Conservation (phyloP, 352 stramenopile species). For the Thraustochytrium sp. region DNA sequence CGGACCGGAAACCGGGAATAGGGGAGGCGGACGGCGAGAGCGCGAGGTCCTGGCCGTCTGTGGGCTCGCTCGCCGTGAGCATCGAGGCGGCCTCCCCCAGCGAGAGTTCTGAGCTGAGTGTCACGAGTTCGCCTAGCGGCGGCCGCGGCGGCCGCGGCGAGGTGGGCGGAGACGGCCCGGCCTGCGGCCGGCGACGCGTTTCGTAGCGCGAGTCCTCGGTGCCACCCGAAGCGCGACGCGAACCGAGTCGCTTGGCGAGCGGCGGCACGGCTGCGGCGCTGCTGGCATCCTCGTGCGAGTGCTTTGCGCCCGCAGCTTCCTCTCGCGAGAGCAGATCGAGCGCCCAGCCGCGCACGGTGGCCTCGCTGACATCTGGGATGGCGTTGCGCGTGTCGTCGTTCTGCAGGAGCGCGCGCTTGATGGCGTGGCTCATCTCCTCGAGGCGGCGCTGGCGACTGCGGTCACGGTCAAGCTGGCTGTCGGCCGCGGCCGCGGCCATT, state of each 20-base stretch:
- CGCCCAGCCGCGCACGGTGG: constrained; percentile 21
- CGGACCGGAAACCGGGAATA: background rate
- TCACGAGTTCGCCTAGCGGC: background rate
- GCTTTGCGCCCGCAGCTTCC: background rate
- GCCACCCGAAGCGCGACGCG: background rate
- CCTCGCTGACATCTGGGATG: background rate
- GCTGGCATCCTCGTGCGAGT: background rate
- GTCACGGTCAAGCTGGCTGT: background rate
- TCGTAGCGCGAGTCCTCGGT: background rate
- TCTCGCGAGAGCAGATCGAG: background rate
- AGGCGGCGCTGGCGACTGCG: background rate
- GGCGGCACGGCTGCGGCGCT: background rate
- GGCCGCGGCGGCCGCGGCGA: background rate
- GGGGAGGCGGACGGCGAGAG: background rate
- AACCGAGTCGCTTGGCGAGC: background rate
- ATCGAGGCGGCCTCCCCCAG: too few relatives aligned
- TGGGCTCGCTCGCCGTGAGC: too few relatives aligned
- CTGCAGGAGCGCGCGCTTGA: background rate
- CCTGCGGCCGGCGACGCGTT: background rate
- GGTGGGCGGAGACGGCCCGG: background rate
- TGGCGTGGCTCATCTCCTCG: constrained; percentile 32
- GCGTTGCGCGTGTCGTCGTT: constrained; percentile 9
- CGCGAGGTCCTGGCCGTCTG: too few relatives aligned
- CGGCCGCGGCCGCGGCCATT: background rate
- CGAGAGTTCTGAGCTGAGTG: too few relatives aligned